Percentiles rank a stretch among this genome's conserved stretches.
These are phyloP conservation scores for Talaromyces albobiverticillius DNA, from an alignment of 2,329 filamentous ascomycete genomes.

Conservation along the genomic window DNA sequence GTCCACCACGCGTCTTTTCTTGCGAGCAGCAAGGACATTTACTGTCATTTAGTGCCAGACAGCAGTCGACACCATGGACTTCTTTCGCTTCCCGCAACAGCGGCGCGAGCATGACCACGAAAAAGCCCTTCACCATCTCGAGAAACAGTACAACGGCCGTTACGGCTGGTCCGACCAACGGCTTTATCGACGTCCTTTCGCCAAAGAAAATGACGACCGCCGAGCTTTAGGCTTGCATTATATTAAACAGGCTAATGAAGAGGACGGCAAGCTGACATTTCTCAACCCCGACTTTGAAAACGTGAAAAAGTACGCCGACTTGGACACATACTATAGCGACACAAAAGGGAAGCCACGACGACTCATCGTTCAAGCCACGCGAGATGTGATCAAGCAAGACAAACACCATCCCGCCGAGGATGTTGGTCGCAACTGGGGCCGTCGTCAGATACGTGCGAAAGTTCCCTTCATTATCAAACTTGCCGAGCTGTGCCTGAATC, in stretches of 20 bases:
- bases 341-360: neutral
- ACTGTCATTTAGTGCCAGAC: neutral
- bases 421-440: neutral
- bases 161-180: neutral
- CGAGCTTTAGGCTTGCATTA: neutral
- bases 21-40: too few species aligned
- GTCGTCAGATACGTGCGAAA: neutral
- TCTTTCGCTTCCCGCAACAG: neutral
- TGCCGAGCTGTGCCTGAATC: neutral
- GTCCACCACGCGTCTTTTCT: too few species aligned
- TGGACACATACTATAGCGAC: neutral
- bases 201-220: neutral
- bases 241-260: neutral
- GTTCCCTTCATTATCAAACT: neutral
- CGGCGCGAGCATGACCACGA: neutral
- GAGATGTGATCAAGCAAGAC: neutral
- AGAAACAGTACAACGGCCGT: neutral
- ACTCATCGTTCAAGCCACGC: neutral
- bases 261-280: neutral
- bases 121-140: neutral
- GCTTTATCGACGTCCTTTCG: neutral
- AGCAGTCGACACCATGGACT: neutral
- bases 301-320: neutral
- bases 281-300: neutral
- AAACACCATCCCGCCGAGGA: neutral